Conservation (phyloP, 352 stramenopile genomes). For the Globisporangium splendens region DNA sequence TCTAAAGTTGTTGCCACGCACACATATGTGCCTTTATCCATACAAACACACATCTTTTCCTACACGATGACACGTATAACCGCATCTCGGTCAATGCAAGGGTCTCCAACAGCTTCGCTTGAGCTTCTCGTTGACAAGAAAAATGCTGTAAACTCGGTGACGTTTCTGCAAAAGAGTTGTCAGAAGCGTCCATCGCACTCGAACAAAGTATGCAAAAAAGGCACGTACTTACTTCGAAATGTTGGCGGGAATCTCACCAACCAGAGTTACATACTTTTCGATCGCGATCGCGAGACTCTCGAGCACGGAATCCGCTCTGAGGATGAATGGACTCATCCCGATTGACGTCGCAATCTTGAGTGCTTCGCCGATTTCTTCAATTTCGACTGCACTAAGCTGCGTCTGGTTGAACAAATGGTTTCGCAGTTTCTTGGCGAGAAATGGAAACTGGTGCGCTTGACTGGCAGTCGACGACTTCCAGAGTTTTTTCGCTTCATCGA, state of each 20-base stretch:
- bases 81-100: constrained; percentile 1
- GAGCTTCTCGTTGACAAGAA: neutral
- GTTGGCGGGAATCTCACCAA: constrained; percentile 16
- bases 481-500: constrained; percentile 18
- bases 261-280: constrained; percentile 18
- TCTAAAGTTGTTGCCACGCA: neutral
- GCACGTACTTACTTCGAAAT: constrained; percentile 21
- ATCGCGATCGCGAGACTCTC: constrained; percentile 17
- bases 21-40: no score
- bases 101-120: neutral
- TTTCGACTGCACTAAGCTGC: constrained; percentile 14
- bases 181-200: neutral
- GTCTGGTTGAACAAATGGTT: constrained; percentile 19
- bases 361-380: constrained; percentile 15
- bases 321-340: constrained; percentile 14
- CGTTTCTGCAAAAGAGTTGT: neutral
- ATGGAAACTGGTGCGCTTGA: constrained; percentile 23
- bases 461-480: neutral
- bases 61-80: constrained; percentile 8
- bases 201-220: neutral
- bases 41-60: neutral
- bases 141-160: constrained; percentile 3
- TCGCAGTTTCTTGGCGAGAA: constrained; percentile 20
- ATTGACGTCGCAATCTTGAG: constrained; percentile 19
- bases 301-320: constrained; percentile 12